Evolutionary conservation across 805 yeast genomes (phyloP).

Genomic region (Sugiyamaella chiloensis): DNA sequence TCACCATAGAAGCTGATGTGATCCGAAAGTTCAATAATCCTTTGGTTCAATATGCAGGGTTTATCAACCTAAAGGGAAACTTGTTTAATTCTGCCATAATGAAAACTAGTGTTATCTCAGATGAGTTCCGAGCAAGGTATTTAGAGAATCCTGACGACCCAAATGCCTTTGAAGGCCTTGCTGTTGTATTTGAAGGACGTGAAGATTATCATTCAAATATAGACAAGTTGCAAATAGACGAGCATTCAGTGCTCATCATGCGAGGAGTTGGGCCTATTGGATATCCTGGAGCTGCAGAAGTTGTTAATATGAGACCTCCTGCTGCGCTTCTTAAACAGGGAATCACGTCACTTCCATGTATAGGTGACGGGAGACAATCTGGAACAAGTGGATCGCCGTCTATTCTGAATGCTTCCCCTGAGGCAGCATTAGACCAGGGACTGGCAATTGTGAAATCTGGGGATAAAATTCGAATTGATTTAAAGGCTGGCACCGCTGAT

Average conservation of each 20-base stretch:
- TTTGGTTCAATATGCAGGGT: constrained; percentile 25
- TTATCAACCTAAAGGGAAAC: constrained; percentile 28
- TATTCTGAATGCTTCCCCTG: constrained; percentile 24
- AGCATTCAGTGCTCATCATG: constrained; percentile 26
- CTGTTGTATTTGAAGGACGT: constrained; percentile 30
- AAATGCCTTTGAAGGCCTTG: constrained; percentile 29
- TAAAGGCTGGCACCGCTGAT: constrained; percentile 24
- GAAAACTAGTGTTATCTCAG: constrained; percentile 29
- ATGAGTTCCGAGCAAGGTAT: constrained; percentile 24
- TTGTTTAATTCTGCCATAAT: constrained; percentile 30
- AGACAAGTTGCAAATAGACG: constrained; percentile 21
- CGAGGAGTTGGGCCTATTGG: constrained; percentile 31
- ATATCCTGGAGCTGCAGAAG: constrained; percentile 30
- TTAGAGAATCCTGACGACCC: constrained; percentile 28
- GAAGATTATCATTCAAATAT: constrained; percentile 28
- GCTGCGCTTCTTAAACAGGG: constrained; percentile 23
- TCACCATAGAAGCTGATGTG: constrained; percentile 20
- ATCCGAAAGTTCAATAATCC: constrained; percentile 20
- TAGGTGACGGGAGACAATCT: constrained; percentile 31
- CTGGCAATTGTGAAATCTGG: constrained; percentile 26
- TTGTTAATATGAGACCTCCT: constrained; percentile 31
- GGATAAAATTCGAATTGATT: constrained; percentile 26
- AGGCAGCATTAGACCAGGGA: constrained; percentile 25
- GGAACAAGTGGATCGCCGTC: constrained; percentile 31
- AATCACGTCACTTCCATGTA: constrained; percentile 24